Evolutionary conservation across 2,329 filamentous ascomycete species (phyloP).

Genomic region (Ophioceras dolichostomum): DNA sequence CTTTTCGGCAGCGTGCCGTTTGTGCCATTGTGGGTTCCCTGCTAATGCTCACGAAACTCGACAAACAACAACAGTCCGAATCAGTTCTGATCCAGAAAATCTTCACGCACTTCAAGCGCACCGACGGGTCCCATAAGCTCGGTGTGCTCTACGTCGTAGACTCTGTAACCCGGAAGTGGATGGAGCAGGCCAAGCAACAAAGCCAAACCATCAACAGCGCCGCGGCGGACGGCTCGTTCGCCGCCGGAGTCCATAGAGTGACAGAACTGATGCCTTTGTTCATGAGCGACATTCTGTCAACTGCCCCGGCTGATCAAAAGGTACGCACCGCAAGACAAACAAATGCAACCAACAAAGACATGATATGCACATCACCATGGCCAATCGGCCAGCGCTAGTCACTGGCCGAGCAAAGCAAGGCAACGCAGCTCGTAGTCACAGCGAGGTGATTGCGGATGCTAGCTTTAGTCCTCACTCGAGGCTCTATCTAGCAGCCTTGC

Average conservation of each 20-base stretch:
- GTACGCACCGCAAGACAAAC: conserved; percentile 45
- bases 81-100: conserved; percentile 92
- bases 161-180: conserved; percentile 97
- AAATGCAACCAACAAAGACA: background rate
- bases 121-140: conserved; percentile 89
- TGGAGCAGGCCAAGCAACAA: conserved; percentile 82
- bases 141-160: conserved; percentile 99
- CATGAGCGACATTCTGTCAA: conserved; percentile 90
- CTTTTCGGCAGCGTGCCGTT: too few relatives aligned
- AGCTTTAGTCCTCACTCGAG: too few relatives aligned
- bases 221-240: conserved; percentile 84
- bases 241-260: conserved; percentile 90
- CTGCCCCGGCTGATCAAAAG: conserved; percentile 90
- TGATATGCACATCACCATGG: too few relatives aligned
- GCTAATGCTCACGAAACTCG: too few relatives aligned
- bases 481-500: too few relatives aligned
- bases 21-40: too few relatives aligned
- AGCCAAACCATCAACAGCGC: conserved; percentile 71
- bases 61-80: conserved; percentile 90
- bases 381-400: background rate
- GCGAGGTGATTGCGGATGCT: too few relatives aligned
- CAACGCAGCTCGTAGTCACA: conserved; percentile 1
- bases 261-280: conserved; percentile 86
- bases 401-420: background rate
- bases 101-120: conserved; percentile 94